phyloP scores from a whole-genome alignment of 352 stramenopile genomes.

The Pythium aphanidermatum region DNA sequence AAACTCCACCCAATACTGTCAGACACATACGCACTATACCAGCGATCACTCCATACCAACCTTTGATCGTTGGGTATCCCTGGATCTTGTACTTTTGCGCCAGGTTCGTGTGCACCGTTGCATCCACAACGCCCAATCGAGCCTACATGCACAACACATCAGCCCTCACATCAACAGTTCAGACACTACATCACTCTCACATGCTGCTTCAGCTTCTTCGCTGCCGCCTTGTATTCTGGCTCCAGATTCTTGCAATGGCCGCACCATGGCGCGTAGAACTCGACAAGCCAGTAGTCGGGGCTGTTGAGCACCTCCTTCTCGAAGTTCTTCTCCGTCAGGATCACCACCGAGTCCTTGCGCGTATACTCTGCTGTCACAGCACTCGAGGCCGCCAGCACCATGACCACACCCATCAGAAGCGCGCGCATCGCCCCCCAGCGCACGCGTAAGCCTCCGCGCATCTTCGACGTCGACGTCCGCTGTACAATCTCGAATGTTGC shows the following conservation, averaged over 20 bases:
- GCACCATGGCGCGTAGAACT: constrained; percentile 93
- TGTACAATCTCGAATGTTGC: constrained; percentile 2
- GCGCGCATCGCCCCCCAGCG: neutral
- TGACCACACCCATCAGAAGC: constrained; percentile 4
- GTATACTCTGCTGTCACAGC: constrained; percentile 31
- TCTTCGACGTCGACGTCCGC: constrained; percentile 1
- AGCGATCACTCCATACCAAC: constrained; percentile 1
- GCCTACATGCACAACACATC: constrained; percentile 41
- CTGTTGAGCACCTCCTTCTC: constrained; percentile 78
- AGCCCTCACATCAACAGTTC: too few relatives aligned
- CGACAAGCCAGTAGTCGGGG: constrained; percentile 86
- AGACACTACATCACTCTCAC: constrained; percentile 19
- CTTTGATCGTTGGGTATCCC: constrained; percentile 80
- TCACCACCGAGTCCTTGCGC: constrained; percentile 48
- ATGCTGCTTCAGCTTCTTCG: constrained; percentile 80
- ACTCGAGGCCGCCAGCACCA: constrained; percentile 1
- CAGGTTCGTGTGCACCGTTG: constrained; percentile 47
- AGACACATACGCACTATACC: neutral
- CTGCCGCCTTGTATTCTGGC: constrained; percentile 84
- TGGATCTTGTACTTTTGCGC: constrained; percentile 75
- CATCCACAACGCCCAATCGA: constrained; percentile 60
- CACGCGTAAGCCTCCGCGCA: neutral
- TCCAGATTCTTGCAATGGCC: constrained; percentile 90
- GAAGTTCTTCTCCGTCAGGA: constrained; percentile 81
- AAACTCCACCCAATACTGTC: neutral